Conservation (phyloP, 2,329 filamentous ascomycete genomes). For the Aspergillus melleus region DNA sequence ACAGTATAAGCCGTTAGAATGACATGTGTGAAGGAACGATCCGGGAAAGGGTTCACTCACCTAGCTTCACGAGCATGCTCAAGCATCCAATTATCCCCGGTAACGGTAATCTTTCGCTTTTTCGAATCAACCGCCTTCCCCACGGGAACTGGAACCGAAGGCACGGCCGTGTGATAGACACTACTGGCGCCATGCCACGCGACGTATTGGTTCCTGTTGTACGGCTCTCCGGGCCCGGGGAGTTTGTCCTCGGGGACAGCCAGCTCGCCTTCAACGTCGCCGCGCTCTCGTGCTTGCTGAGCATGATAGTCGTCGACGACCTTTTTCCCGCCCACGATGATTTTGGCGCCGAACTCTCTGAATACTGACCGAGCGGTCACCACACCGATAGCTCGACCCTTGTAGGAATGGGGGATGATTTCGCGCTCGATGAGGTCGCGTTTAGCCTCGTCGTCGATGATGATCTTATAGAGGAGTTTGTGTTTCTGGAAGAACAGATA, state of each 20-base stretch:
- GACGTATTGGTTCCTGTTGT: conserved; percentile 98
- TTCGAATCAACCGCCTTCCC: conserved; percentile 76
- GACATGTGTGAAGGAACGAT: neutral
- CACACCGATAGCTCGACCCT: conserved; percentile 93
- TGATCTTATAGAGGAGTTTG: conserved; percentile 93
- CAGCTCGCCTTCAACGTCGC: conserved; percentile 81
- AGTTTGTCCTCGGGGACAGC: conserved; percentile 86
- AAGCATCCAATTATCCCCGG: conserved; percentile 93
- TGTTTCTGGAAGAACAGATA: conserved; percentile 99
- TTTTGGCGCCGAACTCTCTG: conserved; percentile 90
- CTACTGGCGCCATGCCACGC: conserved; percentile 97
- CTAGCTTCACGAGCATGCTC: conserved; percentile 90
- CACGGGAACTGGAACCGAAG: conserved; percentile 71
- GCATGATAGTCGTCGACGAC: conserved; percentile 90
- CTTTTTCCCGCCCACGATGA: conserved; percentile 85
- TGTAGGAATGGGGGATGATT: conserved; percentile 97
- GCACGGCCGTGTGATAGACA: conserved; percentile 84
- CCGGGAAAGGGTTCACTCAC: conserved; percentile 51
- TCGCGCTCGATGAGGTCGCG: conserved; percentile 92
- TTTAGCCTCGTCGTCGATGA: conserved; percentile 97
- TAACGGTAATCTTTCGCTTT: conserved; percentile 82
- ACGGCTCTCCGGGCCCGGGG: conserved; percentile 74
- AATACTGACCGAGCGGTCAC: conserved; percentile 96
- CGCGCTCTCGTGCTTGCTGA: conserved; percentile 69
- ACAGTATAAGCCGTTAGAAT: conserved; percentile 13